Percentiles rank a stretch among this genome's conserved stretches.
Evolutionary conservation across 1,139 yeast genomes (phyloP).

Genomic region (Petasospora rhodanensis): DNA sequence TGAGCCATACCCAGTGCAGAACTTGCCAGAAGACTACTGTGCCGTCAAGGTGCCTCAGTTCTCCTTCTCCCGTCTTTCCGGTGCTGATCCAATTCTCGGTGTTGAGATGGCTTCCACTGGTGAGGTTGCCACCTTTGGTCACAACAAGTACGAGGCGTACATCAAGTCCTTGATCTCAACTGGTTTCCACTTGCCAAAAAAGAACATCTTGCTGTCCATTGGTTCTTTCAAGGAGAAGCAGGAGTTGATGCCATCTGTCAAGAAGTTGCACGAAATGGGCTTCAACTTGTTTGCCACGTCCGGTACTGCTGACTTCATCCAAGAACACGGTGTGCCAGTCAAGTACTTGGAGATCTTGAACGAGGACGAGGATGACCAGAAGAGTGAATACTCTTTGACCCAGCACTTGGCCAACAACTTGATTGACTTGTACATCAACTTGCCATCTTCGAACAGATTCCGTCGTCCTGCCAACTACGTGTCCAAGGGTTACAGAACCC

Average conservation of each 20-base stretch:
- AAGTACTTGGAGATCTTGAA: slow-evolving; percentile 88
- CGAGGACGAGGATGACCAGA: slow-evolving; percentile 67
- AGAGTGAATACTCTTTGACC: slow-evolving; percentile 90
- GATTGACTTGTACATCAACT: slow-evolving; percentile 92
- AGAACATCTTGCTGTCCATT: slow-evolving; percentile 86
- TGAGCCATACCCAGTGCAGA: slow-evolving; percentile 83
- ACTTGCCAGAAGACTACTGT: slow-evolving; percentile 88
- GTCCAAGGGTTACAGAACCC: slow-evolving; percentile 95
- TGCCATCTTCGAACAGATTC: slow-evolving; percentile 95
- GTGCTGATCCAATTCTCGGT: slow-evolving; percentile 98
- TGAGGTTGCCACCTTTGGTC: slow-evolving; percentile 98
- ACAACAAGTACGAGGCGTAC: slow-evolving; percentile 94
- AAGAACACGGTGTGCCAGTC: slow-evolving; percentile 91
- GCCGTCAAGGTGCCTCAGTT: slow-evolving; percentile 98
- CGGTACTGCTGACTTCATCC: slow-evolving; percentile 97
- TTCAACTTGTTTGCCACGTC: slow-evolving; percentile 94
- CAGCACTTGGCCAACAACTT: slow-evolving; percentile 95
- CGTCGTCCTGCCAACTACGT: slow-evolving; percentile 98
- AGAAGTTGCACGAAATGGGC: slow-evolving; percentile 77
- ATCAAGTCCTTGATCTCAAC: slow-evolving; percentile 91
- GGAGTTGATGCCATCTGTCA: slow-evolving; percentile 86
- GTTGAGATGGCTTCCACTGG: slow-evolving; percentile 99
- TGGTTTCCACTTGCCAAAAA: slow-evolving; percentile 93
- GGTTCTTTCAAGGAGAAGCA: slow-evolving; percentile 98
- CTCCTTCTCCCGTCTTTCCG: slow-evolving; percentile 95